Conservation (phyloP, 352 stramenopile genomes). For the Bremia lactucae region DNA sequence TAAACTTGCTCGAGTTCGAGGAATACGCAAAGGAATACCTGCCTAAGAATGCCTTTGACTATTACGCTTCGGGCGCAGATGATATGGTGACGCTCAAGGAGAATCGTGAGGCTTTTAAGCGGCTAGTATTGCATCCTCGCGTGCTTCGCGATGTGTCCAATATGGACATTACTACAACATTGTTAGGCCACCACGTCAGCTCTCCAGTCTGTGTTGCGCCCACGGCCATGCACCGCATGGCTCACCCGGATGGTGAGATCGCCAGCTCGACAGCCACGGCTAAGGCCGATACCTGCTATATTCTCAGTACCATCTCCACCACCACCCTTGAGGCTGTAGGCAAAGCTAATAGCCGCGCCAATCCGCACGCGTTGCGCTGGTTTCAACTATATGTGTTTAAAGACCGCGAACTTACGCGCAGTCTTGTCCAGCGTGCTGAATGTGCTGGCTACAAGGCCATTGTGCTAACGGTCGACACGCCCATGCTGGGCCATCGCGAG, state of each 20-base stretch:
- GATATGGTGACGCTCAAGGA: conserved; percentile 82
- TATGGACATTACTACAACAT: conserved; percentile 86
- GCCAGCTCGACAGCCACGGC: conserved; percentile 74
- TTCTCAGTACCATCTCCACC: conserved; percentile 83
- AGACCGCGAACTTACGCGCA: conserved; percentile 83
- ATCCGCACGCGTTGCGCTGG: conserved; percentile 79
- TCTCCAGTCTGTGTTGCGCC: conserved; percentile 90
- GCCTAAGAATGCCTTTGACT: conserved; percentile 87
- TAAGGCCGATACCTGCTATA: conserved; percentile 84
- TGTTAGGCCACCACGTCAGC: conserved; percentile 84
- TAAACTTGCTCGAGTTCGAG: conserved; percentile 89
- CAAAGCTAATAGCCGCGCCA: conserved; percentile 42
- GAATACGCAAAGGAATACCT: conserved; percentile 82
- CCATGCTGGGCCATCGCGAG: conserved; percentile 92
- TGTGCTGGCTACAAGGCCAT: conserved; percentile 93
- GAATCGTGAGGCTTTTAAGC: conserved; percentile 86
- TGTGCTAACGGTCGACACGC: conserved; percentile 93
- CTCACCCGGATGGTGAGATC: conserved; percentile 89
- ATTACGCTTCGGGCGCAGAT: conserved; percentile 89
- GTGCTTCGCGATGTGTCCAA: conserved; percentile 89
- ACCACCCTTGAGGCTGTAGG: conserved; percentile 40
- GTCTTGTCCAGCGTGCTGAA: conserved; percentile 84
- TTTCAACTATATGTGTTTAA: conserved; percentile 97
- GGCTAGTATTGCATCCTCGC: conserved; percentile 89
- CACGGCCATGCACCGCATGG: conserved; percentile 89